Percentiles rank a stretch among this genome's conserved stretches.
These are phyloP conservation scores for Bocquillonia castaneifolia DNA, from an alignment of 441 rosid genomes.

Conservation along the genomic window DNA sequence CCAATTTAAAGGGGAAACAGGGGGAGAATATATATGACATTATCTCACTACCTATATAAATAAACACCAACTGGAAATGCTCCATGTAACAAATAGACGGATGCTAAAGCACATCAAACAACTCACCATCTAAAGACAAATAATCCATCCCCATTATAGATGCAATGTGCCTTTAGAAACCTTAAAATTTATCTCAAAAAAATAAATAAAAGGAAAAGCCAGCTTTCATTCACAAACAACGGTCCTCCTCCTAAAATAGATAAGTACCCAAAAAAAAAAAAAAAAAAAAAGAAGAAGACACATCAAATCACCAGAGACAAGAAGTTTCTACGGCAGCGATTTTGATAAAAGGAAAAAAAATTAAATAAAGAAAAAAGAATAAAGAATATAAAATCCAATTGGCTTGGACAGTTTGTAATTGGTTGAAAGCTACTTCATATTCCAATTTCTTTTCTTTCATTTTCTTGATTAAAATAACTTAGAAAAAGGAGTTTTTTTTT, in stretches of 20 bases:
- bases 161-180: background rate
- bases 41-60: too few relatives aligned
- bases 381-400: background rate
- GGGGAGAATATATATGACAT: too few relatives aligned
- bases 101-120: background rate
- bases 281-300: background rate
- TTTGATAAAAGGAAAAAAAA: background rate
- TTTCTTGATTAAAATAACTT: background rate
- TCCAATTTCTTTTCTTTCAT: background rate
- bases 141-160: background rate
- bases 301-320: background rate
- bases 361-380: background rate
- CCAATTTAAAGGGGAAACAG: too few relatives aligned
- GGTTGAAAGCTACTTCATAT: background rate
- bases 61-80: too few relatives aligned
- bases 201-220: background rate
- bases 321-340: slow-evolving; percentile 8
- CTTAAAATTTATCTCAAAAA: background rate
- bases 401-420: slow-evolving; percentile 12
- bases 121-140: background rate
- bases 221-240: background rate
- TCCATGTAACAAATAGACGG: too few relatives aligned
- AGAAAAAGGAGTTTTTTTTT: too few relatives aligned
- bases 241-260: background rate
- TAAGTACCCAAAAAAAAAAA: background rate